A percentile compares a stretch with the other conserved stretches of the same genome.
Conservation (phyloP, 768 basidiomycete species). For the Hysterangium stoloniferum region DNA sequence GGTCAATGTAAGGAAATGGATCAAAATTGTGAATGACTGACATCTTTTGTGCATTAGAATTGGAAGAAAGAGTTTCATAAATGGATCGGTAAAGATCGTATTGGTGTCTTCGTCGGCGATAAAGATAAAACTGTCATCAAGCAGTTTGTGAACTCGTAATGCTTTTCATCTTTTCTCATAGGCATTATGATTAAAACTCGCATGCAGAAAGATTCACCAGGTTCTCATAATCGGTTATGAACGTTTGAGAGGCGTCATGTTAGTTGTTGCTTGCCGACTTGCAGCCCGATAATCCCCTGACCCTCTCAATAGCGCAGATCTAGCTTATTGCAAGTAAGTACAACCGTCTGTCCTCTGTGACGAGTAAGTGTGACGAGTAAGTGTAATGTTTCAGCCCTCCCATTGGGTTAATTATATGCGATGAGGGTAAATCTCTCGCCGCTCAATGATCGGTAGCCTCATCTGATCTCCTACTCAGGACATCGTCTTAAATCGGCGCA, state of each 20-base stretch:
- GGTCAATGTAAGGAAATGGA: slow-evolving; percentile 49
- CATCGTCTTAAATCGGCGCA: slow-evolving; percentile 90
- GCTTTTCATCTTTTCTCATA: slow-evolving; percentile 5
- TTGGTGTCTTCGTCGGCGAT: slow-evolving; percentile 54
- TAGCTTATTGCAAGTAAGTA: slow-evolving; percentile 57
- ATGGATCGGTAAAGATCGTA: slow-evolving; percentile 58
- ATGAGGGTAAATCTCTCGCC: slow-evolving; percentile 62
- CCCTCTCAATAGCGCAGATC: slow-evolving; percentile 37
- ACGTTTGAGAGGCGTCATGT: slow-evolving; percentile 78
- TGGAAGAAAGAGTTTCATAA: slow-evolving; percentile 96
- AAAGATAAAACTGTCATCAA: slow-evolving; percentile 50
- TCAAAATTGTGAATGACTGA: not conserved
- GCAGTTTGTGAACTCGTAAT: slow-evolving; percentile 69
- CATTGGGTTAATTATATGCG: slow-evolving; percentile 89
- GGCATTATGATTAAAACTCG: slow-evolving; percentile 1
- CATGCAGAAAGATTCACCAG: slow-evolving; percentile 58
- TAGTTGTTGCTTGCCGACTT: slow-evolving; percentile 21
- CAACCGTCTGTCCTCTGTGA: too few relatives aligned
- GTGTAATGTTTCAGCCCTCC: slow-evolving; percentile 65
- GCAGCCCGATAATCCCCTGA: not conserved
- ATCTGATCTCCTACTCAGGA: slow-evolving; percentile 34
- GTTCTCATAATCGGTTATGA: slow-evolving; percentile 96
- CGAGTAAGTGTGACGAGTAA: too few relatives aligned
- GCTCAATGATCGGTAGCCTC: not conserved
- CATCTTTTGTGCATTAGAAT: slow-evolving; percentile 43